Base-by-base conservation (phyloP, 306 rosid genomes). In the Dryas drummondii region DNA sequence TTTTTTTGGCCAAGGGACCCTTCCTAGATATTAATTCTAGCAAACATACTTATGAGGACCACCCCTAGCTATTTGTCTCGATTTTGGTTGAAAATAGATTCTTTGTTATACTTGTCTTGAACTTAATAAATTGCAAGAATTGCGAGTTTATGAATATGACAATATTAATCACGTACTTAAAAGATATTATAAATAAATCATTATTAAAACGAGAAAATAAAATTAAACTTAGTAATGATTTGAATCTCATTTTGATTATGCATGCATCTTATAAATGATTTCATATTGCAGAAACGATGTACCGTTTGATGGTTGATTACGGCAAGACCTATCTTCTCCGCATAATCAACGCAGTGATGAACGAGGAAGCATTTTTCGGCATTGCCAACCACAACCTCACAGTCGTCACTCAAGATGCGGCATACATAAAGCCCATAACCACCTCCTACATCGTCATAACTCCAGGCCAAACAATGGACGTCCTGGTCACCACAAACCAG, bases 401-500 rank as follows among this genome's bases (percentile, higher is more conserved):
- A 46, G 81, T 78, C 11, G 81, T 78, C 1, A 47, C 57, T 4
- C 66, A 44, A 62, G 81, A 78, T 37, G 81, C 61, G 2, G 57
- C 81, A 10, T 78, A 78, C 71, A 6, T 78, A 11, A 78, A 78
- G 22, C 77, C 81, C 22, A 19, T 78, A 14, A 49, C 26, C n/a
- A 51, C 77, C 3, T 9, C 15, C 40, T 71, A 60, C 49, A 63
- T 78, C 46, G 6, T 78, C 57, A 62, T 71, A 62, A 32, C 76
- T 5, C 81, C 77, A 3, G 81, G 81, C 47, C 81, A 78, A 64
- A 78, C 81, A 14, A 62, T 78, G 72, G 76, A 78, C 61, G 13
- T 78, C 41, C 45, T 78, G 32, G 56, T 78, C 19, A 70, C 66
- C 9, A 76, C 76, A 16, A 65, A 70, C 42, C 71, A 78, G 49